A percentile compares a stretch with the other conserved stretches of the same genome.
Conservation (phyloP, 495 filamentous ascomycete genomes). For the Tirmania nivea region DNA sequence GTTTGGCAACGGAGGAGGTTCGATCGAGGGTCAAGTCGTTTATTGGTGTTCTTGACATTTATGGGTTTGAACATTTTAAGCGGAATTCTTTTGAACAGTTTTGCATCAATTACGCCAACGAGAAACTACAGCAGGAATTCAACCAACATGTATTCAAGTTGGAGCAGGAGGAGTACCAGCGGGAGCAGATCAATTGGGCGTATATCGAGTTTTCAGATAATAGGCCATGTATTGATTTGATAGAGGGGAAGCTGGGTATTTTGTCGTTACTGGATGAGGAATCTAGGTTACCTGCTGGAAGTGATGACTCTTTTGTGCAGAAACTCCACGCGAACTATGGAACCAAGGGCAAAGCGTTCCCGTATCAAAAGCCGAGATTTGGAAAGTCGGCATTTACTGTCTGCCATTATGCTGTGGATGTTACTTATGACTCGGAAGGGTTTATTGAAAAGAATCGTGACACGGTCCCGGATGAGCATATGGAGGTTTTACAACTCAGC, state of each 20-base stretch:
- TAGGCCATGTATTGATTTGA: slow-evolving; percentile 97
- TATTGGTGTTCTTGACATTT: slow-evolving; percentile 98
- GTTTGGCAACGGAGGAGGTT: slow-evolving; percentile 76
- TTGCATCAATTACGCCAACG: slow-evolving; percentile 99
- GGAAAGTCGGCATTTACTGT: slow-evolving; percentile 96
- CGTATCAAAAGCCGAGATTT: slow-evolving; percentile 90
- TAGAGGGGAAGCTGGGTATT: slow-evolving; percentile 89
- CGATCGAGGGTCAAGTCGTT: slow-evolving; percentile 66
- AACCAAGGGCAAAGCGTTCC: slow-evolving; percentile 62
- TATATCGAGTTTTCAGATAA: slow-evolving; percentile 99
- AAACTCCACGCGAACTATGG: slow-evolving; percentile 94
- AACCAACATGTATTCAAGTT: slow-evolving; percentile 99
- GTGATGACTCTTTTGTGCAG: slow-evolving; percentile 90
- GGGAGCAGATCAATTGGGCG: slow-evolving; percentile 95
- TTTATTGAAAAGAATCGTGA: slow-evolving; percentile 99
- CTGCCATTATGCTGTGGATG: slow-evolving; percentile 95
- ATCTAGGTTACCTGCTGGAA: slow-evolving; percentile 86
- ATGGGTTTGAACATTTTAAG: slow-evolving; percentile 98
- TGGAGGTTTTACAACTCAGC: slow-evolving; percentile 70
- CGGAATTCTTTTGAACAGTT: slow-evolving; percentile 99
- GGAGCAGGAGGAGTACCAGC: slow-evolving; percentile 94
- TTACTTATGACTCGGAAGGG: slow-evolving; percentile 98
- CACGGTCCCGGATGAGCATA: slow-evolving; percentile 94
- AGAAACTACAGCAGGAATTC: slow-evolving; percentile 98
- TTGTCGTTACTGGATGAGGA: slow-evolving; percentile 88